phyloP scores from a whole-genome alignment of 257 asterid species.

The Petunia secreta region DNA sequence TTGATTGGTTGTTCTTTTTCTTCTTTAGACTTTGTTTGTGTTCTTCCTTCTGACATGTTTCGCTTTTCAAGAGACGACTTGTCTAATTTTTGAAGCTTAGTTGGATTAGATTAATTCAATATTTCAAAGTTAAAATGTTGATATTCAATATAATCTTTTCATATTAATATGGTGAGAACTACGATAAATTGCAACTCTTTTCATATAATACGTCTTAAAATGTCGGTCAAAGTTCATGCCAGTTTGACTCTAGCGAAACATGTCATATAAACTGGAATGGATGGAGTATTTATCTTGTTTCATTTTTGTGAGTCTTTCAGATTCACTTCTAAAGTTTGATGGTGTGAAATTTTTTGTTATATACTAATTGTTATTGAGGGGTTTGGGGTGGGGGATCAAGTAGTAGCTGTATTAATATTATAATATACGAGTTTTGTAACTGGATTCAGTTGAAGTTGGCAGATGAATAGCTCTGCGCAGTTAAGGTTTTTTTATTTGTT shows the following conservation, averaged over 20 bases:
- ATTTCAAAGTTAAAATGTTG: too few species aligned
- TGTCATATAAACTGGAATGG: too few species aligned
- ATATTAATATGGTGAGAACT: too few species aligned
- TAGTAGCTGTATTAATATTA: not conserved
- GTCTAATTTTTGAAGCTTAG: too few species aligned
- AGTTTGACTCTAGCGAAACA: too few species aligned
- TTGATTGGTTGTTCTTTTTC: not conserved
- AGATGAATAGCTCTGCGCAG: not conserved
- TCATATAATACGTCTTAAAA: too few species aligned
- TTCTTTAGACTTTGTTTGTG: not conserved
- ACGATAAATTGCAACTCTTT: too few species aligned
- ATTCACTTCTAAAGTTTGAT: conserved; percentile 3
- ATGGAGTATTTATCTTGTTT: not conserved
- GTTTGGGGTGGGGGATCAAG: not conserved
- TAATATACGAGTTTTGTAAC: not conserved
- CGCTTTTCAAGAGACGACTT: too few species aligned
- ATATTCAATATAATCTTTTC: too few species aligned
- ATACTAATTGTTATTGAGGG: not conserved
- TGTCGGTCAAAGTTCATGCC: too few species aligned
- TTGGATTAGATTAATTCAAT: too few species aligned
- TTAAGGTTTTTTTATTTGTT: not conserved
- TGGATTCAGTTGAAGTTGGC: not conserved
- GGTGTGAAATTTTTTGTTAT: not conserved
- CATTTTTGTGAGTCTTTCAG: not conserved
- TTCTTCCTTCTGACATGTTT: too few species aligned